Evolutionary conservation across 495 filamentous ascomycete species (phyloP).

Genomic region (Cercophora samala): DNA sequence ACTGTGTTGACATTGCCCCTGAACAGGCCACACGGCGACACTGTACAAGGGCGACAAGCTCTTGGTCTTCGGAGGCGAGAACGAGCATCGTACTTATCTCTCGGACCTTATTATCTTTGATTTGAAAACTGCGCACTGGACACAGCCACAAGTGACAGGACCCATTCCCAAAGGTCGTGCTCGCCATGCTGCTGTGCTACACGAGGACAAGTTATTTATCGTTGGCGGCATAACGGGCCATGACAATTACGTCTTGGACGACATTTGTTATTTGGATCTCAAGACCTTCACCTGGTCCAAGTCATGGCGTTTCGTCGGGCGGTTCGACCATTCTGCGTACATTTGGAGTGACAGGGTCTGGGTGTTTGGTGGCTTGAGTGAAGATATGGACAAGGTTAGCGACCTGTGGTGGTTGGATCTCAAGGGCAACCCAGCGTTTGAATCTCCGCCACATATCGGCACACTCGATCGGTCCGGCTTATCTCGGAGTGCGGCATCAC

Average conservation of each 20-base stretch:
- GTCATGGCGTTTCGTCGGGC: constrained; percentile 87
- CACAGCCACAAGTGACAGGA: constrained; percentile 80
- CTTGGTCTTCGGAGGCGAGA: constrained; percentile 94
- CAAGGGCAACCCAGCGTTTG: constrained; percentile 80
- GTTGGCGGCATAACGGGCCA: constrained; percentile 85
- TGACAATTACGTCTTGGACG: constrained; percentile 84
- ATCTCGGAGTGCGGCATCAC: constrained; percentile 39
- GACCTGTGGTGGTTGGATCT: constrained; percentile 97
- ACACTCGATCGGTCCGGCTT: constrained; percentile 48
- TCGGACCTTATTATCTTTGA: constrained; percentile 96
- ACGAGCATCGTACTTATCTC: constrained; percentile 92
- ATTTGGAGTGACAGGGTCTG: constrained; percentile 85
- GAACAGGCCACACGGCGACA: constrained; percentile 85
- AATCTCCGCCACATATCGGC: constrained; percentile 67
- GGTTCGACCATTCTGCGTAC: constrained; percentile 92
- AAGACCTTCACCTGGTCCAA: constrained; percentile 98
- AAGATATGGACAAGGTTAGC: constrained; percentile 91
- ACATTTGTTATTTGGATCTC: constrained; percentile 92
- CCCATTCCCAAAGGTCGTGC: constrained; percentile 82
- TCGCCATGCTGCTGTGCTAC: constrained; percentile 86
- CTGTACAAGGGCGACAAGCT: constrained; percentile 92
- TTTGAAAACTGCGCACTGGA: constrained; percentile 88
- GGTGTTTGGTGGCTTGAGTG: constrained; percentile 94
- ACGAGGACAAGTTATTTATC: constrained; percentile 95
- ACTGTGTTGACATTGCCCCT: constrained; percentile 11